These are phyloP conservation scores for Maudiozyma serrabonitensis DNA, from an alignment of 805 yeast genomes.

Conservation along the genomic window DNA sequence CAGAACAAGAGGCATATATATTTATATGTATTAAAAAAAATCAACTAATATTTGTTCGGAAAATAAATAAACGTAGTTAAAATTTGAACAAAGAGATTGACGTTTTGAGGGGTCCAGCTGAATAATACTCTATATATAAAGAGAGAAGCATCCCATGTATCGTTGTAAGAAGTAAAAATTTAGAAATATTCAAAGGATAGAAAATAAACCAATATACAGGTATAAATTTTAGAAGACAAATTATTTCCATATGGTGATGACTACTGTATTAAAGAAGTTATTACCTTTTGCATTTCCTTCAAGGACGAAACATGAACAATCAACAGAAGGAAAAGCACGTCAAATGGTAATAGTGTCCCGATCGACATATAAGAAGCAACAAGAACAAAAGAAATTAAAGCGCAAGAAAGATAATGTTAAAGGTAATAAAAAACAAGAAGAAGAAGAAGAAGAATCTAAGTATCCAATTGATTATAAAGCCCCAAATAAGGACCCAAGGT, in stretches of 20 bases:
- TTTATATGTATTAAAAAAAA: too few relatives aligned
- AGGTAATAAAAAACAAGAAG: background rate
- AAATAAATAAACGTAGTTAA: too few relatives aligned
- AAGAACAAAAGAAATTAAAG: background rate
- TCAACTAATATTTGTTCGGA: too few relatives aligned
- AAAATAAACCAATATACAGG: background rate
- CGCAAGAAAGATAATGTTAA: background rate
- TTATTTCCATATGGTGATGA: background rate
- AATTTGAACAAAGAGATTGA: too few relatives aligned
- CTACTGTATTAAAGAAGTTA: background rate
- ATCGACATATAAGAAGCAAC: background rate
- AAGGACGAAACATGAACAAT: background rate
- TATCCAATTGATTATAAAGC: conserved; percentile 3
- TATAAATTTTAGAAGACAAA: background rate
- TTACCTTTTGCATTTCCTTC: background rate
- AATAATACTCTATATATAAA: too few relatives aligned
- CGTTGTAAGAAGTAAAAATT: too few relatives aligned
- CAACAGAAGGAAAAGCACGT: background rate
- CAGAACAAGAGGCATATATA: too few relatives aligned
- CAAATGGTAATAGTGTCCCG: background rate
- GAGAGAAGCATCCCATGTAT: too few relatives aligned
- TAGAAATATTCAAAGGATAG: background rate
- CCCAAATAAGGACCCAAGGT: conserved; percentile 4
- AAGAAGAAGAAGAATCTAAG: background rate
- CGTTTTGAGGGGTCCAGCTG: too few relatives aligned